Percentiles rank a stretch among this genome's conserved stretches.
Evolutionary conservation across 768 basidiomycete genomes (phyloP).

Genomic region (Mycena epipterygia): DNA sequence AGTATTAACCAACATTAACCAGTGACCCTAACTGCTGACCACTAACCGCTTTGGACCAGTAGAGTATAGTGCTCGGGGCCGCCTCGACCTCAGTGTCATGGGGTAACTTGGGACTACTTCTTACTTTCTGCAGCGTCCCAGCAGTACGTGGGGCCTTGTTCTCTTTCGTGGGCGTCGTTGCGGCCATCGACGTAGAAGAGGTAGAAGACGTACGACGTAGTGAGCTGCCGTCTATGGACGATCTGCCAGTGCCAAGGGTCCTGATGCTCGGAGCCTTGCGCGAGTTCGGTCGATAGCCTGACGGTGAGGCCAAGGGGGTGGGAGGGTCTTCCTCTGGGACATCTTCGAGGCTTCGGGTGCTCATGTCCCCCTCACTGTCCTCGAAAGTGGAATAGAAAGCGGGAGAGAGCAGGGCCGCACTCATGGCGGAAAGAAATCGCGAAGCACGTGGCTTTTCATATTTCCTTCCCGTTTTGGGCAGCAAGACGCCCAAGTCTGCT

Average conservation of each 20-base stretch:
- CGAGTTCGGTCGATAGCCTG: conserved; percentile 33
- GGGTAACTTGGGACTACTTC: conserved; percentile 70
- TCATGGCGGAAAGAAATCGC: not conserved
- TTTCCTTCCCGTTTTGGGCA: not conserved
- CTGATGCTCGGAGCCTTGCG: conserved; percentile 49
- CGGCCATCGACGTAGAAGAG: conserved; percentile 29
- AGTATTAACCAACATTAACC: too few species aligned
- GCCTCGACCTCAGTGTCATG: conserved; percentile 70
- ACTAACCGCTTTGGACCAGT: conserved; percentile 90
- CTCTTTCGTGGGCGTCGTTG: conserved; percentile 33
- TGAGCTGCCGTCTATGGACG: conserved; percentile 26
- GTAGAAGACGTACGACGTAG: conserved; percentile 38
- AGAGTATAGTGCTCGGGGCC: conserved; percentile 82
- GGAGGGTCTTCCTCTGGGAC: conserved; percentile 49
- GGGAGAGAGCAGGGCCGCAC: conserved; percentile 25
- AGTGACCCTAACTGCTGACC: too few species aligned
- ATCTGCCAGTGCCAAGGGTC: conserved; percentile 44
- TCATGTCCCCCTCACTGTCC: conserved; percentile 42
- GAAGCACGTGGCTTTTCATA: not conserved
- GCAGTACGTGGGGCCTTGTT: conserved; percentile 32
- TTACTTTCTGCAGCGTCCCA: conserved; percentile 51
- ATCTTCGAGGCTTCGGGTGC: conserved; percentile 46
- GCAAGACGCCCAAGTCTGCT: conserved; percentile 4
- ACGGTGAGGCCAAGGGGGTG: conserved; percentile 36
- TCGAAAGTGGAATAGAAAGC: conserved; percentile 34